Base-by-base conservation (phyloP, 2,329 filamentous ascomycete species). In the Xylariales sp. region DNA sequence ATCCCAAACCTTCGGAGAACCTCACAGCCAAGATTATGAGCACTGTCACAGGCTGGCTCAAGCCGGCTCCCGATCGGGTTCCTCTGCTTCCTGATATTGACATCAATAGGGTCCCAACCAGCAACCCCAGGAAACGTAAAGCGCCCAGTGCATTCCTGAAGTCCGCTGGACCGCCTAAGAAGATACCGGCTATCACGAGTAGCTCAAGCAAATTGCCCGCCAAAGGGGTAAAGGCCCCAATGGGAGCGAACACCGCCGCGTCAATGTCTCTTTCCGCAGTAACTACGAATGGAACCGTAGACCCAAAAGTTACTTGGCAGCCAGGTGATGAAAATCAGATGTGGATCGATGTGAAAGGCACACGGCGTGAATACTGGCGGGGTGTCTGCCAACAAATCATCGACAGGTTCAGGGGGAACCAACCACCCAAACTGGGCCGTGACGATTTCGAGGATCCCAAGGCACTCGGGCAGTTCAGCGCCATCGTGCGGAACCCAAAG, bases 101-200 rank as follows among this genome's bases (percentile, higher is more conserved):
- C 10, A 29, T 33, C 19, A 40, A 40, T 11, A 46, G 50, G 22
- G 31, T 25, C 4, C 52, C 58, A 7, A 52, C 52, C 15, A 59
- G 55, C 47, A 55, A 49, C 37, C 53, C 55, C 10, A 42, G 27
- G 38, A 60, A 60, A 49, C 57, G 58, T 18, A 56, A 51, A 47
- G 47, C 59, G 32, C 57, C 57, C n/a, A 51, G 45, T 4, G 46
- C 48, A 9, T 57, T 55, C 45, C 39, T 53, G 22, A 21, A 19
- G 4, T 18, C 38, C 14, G 24, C 24, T 12, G 24, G 25, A n/a
- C 36, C 16, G 11, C 36, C 16, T 19, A 39, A 39, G 27, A 6
- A 4, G 18, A 27, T 27, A 27, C 7, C 7, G 24, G n/a, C 7
- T 12, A 11, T 25, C 25, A 14, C 16, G 35, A 8, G 18, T 20